Percentiles rank a stretch among this genome's conserved stretches.
phyloP scores from a whole-genome alignment of 2,329 filamentous ascomycete genomes.

The Microsporum canis region DNA sequence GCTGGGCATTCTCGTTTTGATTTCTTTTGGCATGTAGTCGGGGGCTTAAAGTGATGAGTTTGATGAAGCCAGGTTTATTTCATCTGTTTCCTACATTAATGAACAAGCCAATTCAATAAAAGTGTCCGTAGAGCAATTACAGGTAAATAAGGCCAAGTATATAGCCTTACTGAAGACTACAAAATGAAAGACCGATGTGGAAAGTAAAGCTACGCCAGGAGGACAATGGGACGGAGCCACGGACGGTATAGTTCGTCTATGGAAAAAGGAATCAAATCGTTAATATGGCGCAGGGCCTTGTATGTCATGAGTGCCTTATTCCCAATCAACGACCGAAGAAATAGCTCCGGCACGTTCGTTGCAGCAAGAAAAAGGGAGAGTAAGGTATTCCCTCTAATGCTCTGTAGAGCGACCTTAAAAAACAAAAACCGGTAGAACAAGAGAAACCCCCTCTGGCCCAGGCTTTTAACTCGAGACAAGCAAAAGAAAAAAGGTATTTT shows the following conservation, averaged over 20 bases:
- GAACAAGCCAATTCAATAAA: too few relatives aligned
- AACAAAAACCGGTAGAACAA: neutral
- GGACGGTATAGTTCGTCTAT: neutral
- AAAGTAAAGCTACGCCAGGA: neutral
- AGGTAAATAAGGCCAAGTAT: too few relatives aligned
- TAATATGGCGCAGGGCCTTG: neutral
- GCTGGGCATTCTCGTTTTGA: neutral
- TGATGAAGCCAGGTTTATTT: neutral
- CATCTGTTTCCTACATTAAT: neutral
- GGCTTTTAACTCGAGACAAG: neutral
- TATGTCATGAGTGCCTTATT: neutral
- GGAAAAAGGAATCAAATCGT: neutral
- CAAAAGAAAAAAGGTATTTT: constrained; percentile 1
- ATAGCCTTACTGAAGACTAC: neutral
- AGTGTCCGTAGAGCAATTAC: too few relatives aligned
- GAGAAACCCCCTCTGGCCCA: neutral
- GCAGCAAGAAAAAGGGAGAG: neutral
- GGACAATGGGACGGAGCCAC: neutral
- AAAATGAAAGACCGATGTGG: neutral
- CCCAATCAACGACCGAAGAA: neutral
- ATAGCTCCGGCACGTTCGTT: neutral
- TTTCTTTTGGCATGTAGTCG: neutral
- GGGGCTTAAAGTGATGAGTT: neutral
- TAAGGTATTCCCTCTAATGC: neutral
- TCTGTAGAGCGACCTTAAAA: neutral